Evolutionary conservation across 768 basidiomycete genomes (phyloP).

Genomic region (Pisolithus orientalis): DNA sequence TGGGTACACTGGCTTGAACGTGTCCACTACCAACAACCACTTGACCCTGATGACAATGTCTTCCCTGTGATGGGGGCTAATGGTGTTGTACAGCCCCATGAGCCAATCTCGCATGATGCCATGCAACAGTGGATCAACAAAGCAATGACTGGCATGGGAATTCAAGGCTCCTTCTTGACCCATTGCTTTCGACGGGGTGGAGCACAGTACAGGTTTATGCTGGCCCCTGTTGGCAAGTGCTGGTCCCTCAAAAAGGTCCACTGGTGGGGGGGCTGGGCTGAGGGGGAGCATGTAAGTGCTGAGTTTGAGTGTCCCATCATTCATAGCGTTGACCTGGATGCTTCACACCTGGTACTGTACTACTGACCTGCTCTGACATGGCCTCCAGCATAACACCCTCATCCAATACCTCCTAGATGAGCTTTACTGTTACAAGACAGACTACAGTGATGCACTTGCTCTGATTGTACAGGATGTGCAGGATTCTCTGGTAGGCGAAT

Average conservation of each 20-base stretch:
- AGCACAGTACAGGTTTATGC: conserved; percentile 35
- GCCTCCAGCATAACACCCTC: background rate
- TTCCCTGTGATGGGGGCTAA: conserved; percentile 6
- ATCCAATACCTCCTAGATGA: background rate
- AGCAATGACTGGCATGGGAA: background rate
- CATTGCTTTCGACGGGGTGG: conserved; percentile 35
- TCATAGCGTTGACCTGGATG: too few relatives aligned
- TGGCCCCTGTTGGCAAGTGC: conserved; percentile 25
- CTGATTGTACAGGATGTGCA: background rate
- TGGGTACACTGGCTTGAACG: too few relatives aligned
- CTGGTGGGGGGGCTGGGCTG: conserved; percentile 35
- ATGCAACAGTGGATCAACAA: background rate
- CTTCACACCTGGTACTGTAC: too few relatives aligned
- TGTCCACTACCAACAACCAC: too few relatives aligned
- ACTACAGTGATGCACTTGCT: background rate
- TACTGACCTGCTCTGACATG: background rate
- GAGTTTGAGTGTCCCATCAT: too few relatives aligned
- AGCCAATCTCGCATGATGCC: background rate
- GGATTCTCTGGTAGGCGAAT: background rate
- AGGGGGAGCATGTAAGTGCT: background rate
- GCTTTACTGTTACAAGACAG: background rate
- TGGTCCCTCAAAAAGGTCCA: conserved; percentile 30
- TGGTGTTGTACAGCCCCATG: background rate
- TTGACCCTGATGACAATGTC: conserved; percentile 1
- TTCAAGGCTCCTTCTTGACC: conserved; percentile 16